Conservation (phyloP, 345 rosid species). For the Clausena lansium region DNA sequence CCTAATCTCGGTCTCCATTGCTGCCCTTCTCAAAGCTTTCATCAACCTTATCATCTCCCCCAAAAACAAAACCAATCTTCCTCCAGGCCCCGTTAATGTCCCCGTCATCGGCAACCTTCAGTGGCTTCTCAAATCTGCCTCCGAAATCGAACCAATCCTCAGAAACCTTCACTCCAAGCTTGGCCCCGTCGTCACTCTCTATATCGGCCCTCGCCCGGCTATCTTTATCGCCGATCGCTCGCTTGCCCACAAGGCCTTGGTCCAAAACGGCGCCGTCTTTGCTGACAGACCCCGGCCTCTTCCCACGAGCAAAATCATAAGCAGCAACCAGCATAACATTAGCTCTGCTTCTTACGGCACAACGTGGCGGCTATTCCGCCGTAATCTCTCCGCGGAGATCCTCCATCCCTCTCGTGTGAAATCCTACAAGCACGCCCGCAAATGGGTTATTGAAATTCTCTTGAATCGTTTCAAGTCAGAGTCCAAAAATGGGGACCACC, state of each 20-base stretch:
- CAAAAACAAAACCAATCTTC: neutral
- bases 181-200: constrained; percentile 18
- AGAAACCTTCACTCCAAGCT: constrained; percentile 6
- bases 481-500: neutral
- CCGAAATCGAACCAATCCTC: constrained; percentile 4
- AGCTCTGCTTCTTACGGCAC: constrained; percentile 4
- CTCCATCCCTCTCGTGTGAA: constrained; percentile 20
- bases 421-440: constrained; percentile 8
- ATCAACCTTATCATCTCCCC: neutral
- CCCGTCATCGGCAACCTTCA: constrained; percentile 16
- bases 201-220: constrained; percentile 8
- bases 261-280: constrained; percentile 20
- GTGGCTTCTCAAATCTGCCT: neutral
- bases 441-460: constrained; percentile 5
- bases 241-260: constrained; percentile 17
- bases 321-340: constrained; percentile 6
- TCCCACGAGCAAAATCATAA: neutral
- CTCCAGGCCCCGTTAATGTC: constrained; percentile 15
- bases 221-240: constrained; percentile 21
- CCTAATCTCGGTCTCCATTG: constrained; percentile 1
- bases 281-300: constrained; percentile 14
- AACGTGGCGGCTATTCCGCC: constrained; percentile 5
- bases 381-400: constrained; percentile 20
- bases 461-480: neutral
- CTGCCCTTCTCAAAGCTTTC: constrained; percentile 2